Evolutionary conservation across 345 rosid species (phyloP).

Genomic region (Firmiana major): DNA sequence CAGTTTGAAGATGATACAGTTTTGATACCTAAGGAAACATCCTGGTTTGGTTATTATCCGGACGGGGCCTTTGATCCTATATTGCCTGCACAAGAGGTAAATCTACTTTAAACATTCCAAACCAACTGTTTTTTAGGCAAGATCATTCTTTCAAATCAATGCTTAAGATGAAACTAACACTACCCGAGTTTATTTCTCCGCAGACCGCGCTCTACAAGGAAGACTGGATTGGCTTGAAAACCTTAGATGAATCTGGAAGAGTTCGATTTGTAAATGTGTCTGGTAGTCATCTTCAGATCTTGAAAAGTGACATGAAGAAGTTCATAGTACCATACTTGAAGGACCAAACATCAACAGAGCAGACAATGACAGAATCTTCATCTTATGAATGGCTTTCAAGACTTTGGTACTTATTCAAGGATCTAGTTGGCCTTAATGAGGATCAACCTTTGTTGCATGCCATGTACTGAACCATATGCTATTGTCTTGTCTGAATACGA

Average conservation of each 20-base stretch:
- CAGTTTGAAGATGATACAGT: constrained; percentile 81
- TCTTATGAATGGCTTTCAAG: not conserved
- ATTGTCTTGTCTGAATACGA: not conserved
- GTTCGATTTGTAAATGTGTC: constrained; percentile 60
- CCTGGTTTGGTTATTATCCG: constrained; percentile 79
- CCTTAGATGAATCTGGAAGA: constrained; percentile 60
- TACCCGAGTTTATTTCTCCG: not conserved
- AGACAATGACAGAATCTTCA: not conserved
- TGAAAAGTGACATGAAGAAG: constrained; percentile 46
- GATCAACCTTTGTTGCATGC: constrained; percentile 3
- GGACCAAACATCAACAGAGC: constrained; percentile 22
- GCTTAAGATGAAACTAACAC: not conserved
- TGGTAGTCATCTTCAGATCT: constrained; percentile 52
- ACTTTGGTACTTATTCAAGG: not conserved
- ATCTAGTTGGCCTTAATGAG: not conserved
- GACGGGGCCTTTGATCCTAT: constrained; percentile 53
- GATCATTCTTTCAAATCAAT: not conserved
- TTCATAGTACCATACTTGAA: constrained; percentile 59
- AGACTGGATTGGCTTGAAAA: constrained; percentile 80
- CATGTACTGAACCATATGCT: not conserved
- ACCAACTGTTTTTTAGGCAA: not conserved
- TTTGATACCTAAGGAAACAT: constrained; percentile 74
- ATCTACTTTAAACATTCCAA: not conserved
- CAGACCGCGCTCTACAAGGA: constrained; percentile 59
- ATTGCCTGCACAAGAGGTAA: constrained; percentile 63